These are phyloP conservation scores for Astragalus glycyphyllos DNA, from an alignment of 306 rosid species.

Conservation along the genomic window DNA sequence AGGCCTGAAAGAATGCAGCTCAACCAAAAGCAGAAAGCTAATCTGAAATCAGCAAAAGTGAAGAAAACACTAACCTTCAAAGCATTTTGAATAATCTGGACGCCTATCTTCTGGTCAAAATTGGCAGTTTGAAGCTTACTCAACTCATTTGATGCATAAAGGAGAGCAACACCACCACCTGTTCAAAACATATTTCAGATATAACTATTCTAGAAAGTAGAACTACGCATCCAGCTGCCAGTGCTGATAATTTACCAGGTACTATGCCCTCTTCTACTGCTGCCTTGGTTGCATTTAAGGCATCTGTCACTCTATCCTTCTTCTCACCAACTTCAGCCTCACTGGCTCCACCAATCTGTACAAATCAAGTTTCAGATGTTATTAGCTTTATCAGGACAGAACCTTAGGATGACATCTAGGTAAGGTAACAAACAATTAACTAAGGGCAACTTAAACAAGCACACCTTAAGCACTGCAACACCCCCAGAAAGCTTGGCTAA, in stretches of 20 bases:
- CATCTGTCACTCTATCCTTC: constrained; percentile 97
- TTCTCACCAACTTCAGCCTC: constrained; percentile 95
- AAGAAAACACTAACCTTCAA: constrained; percentile 56
- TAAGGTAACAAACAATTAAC: neutral
- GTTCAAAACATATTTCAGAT: constrained; percentile 9
- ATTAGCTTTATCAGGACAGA: constrained; percentile 25
- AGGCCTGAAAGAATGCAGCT: constrained; percentile 15
- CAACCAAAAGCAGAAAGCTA: neutral
- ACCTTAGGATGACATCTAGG: neutral
- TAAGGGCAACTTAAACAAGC: constrained; percentile 13
- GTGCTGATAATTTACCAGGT: constrained; percentile 58
- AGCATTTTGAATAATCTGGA: constrained; percentile 97
- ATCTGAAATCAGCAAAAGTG: neutral
- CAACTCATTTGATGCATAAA: constrained; percentile 88
- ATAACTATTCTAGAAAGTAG: neutral
- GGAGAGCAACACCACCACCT: constrained; percentile 98
- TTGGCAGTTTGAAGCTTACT: constrained; percentile 81
- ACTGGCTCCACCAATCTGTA: constrained; percentile 98
- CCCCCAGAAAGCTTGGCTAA: constrained; percentile 97
- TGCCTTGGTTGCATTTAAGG: constrained; percentile 95
- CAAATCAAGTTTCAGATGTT: neutral
- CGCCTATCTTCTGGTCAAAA: constrained; percentile 95
- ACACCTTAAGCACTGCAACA: constrained; percentile 94
- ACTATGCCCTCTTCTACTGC: constrained; percentile 98
- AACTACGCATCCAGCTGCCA: neutral